Base-by-base conservation (phyloP, 805 yeast genomes). In the Brettanomyces custersianus region DNA sequence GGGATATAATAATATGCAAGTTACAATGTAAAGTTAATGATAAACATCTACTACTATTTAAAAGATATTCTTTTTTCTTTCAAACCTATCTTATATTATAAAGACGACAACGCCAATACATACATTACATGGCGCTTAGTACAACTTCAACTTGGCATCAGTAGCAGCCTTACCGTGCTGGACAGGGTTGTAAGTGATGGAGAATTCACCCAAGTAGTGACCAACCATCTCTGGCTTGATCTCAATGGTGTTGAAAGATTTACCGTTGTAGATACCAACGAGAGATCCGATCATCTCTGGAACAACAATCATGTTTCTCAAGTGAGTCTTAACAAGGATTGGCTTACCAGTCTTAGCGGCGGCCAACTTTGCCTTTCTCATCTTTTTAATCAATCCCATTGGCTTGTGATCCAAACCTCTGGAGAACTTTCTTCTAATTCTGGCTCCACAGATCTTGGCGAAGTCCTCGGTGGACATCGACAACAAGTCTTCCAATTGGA, bases 281-380 rank as follows among this genome's bases (percentile, higher is more conserved):
- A 90, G 94, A 47, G 96, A 86, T 67, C 98, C 98, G 61, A 92
- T 87, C 98, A 92, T 92, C 80, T 92, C 99, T 73, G 99, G 99
- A 54, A 92, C 92, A 63, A 92, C 67, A 67, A 92, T 70, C 95
- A 88, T 86, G 83, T 88, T 88, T 82, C 98, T 90, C 69, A 92
- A 84, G 74, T 92, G 99, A 57, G 99, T 92, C 83, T 90, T 92
- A 73, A 92, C 97, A 52, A 76, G 72, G 56, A 90, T 80, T 68
- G 99, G 99, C 80, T 90, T 92, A 74, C 92, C 97, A 66, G 83
- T 83, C 62, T 80, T 79, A 61, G 75, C 78, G 56, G 94, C 78
- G 59, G 85, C 83, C 59, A 82, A 73, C 76, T 86, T 92, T 56
- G 96, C 96, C 67, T 88, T 90, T 78, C 95, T 87, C 68, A 92